These are phyloP conservation scores for Penicillium pulvis DNA, from an alignment of 495 filamentous ascomycete genomes.

Conservation along the genomic window DNA sequence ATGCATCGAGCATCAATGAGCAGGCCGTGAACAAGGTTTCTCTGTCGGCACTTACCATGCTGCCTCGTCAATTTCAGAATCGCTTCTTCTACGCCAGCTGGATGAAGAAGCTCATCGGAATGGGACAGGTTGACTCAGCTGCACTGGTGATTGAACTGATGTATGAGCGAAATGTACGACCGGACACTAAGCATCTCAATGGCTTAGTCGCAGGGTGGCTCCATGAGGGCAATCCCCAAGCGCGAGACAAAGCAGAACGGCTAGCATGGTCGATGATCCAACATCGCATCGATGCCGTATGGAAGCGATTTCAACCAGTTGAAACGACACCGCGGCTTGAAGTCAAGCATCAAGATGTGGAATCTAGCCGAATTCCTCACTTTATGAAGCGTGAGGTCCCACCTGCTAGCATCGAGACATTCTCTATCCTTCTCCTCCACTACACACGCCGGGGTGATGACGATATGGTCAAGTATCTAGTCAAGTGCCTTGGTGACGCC, in stretches of 20 bases:
- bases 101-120: conserved; percentile 77
- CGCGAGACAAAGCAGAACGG: conserved; percentile 63
- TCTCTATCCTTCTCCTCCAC: conserved; percentile 70
- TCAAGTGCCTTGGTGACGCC: conserved; percentile 55
- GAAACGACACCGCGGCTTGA: conserved; percentile 22
- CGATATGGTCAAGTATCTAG: conserved; percentile 57
- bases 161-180: conserved; percentile 62
- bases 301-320: conserved; percentile 36
- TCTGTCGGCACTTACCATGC: conserved; percentile 48
- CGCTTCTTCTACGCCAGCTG: conserved; percentile 81
- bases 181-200: conserved; percentile 72
- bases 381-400: conserved; percentile 49
- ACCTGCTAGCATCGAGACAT: conserved; percentile 73
- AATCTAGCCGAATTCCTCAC: conserved; percentile 29
- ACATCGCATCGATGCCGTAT: conserved; percentile 60
- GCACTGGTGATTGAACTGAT: conserved; percentile 67
- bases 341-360: conserved; percentile 22
- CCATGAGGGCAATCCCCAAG: conserved; percentile 54
- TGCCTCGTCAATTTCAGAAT: conserved; percentile 67
- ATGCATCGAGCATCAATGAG: conserved; percentile 49
- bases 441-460: conserved; percentile 64
- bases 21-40: conserved; percentile 54
- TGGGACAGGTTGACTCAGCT: conserved; percentile 68
- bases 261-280: conserved; percentile 79
- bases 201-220: conserved; percentile 76